A percentile compares a stretch with the other conserved stretches of the same genome.
Conservation (phyloP, 805 yeast species). For the Ogataea methanolica region DNA sequence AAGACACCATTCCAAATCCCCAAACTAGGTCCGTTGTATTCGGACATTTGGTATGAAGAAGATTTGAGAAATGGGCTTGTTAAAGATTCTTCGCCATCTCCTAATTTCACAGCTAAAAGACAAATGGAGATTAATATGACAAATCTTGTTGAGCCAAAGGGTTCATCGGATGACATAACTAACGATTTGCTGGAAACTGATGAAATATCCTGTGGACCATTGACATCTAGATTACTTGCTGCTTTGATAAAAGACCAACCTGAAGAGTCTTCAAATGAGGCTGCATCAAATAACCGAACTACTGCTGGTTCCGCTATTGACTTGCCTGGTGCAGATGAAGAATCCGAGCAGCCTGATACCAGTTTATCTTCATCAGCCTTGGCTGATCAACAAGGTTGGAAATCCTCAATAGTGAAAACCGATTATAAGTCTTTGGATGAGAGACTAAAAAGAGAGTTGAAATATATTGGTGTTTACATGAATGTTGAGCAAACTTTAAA, state of each 20-base stretch:
- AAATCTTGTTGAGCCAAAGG: slow-evolving; percentile 43
- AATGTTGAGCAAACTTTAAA: slow-evolving; percentile 43
- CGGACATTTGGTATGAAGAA: slow-evolving; percentile 83
- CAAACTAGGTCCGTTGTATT: slow-evolving; percentile 75
- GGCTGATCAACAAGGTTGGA: slow-evolving; percentile 45
- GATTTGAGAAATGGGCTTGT: slow-evolving; percentile 40
- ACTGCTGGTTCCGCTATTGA: slow-evolving; percentile 9
- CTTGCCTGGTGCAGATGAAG: slow-evolving; percentile 2
- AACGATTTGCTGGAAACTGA: slow-evolving; percentile 69
- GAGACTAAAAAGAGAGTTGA: slow-evolving; percentile 78
- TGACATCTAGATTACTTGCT: slow-evolving; percentile 75
- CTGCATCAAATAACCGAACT: slow-evolving; percentile 1
- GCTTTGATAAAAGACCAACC: slow-evolving; percentile 59
- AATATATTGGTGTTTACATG: slow-evolving; percentile 85
- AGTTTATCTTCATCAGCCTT: slow-evolving; percentile 20
- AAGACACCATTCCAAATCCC: slow-evolving; percentile 77
- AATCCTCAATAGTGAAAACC: slow-evolving; percentile 38
- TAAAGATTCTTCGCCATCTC: slow-evolving; percentile 9
- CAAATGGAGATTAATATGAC: slow-evolving; percentile 21
- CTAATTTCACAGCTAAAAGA: slow-evolving; percentile 15
- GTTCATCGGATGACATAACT: slow-evolving; percentile 49
- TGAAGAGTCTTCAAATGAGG: slow-evolving; percentile 13
- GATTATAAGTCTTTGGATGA: slow-evolving; percentile 86
- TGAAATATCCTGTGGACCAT: slow-evolving; percentile 83
- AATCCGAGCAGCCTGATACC: slow-evolving; percentile 5